Percentiles rank a stretch among this genome's conserved stretches.
Conservation (phyloP, 2,329 filamentous ascomycete genomes). For the Fusarium verticillioides region DNA sequence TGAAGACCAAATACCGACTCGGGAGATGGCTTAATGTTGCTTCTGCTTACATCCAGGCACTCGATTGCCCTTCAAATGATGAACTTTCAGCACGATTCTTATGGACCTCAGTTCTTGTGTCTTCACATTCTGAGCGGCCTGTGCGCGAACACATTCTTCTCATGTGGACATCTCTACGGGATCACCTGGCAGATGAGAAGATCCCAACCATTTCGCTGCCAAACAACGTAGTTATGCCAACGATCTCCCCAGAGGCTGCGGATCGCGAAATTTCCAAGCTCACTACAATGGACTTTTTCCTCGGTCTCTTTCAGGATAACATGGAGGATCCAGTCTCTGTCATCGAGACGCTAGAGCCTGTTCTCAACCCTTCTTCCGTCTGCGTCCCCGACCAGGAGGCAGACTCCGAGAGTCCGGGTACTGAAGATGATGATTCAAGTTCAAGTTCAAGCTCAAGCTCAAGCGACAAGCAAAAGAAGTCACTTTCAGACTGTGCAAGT, state of each 20-base stretch:
- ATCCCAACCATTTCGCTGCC: slow-evolving; percentile 68
- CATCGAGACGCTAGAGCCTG: slow-evolving; percentile 92
- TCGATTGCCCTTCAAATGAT: slow-evolving; percentile 50
- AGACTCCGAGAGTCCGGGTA: slow-evolving; percentile 9
- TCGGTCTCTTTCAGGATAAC: slow-evolving; percentile 87
- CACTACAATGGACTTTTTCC: slow-evolving; percentile 96
- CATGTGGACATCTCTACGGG: slow-evolving; percentile 68
- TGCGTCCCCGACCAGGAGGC: slow-evolving; percentile 47
- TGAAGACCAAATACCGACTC: slow-evolving; percentile 62
- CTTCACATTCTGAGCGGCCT: slow-evolving; percentile 63
- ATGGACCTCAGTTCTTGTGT: slow-evolving; percentile 66
- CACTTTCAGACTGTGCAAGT: slow-evolving; percentile 63
- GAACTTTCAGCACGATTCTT: slow-evolving; percentile 63
- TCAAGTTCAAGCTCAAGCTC: slow-evolving; percentile 3
- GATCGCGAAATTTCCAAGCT: slow-evolving; percentile 92
- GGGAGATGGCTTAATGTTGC: slow-evolving; percentile 64
- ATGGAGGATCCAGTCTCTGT: slow-evolving; percentile 82
- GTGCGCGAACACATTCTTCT: slow-evolving; percentile 66
- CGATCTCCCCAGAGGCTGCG: slow-evolving; percentile 83
- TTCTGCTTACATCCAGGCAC: slow-evolving; percentile 56
- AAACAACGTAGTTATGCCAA: slow-evolving; percentile 90
- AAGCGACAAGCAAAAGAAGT: slow-evolving; percentile 35
- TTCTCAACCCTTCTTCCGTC: slow-evolving; percentile 79
- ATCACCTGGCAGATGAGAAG: slow-evolving; percentile 57
- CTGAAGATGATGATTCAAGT: slow-evolving; percentile 35